Conservation (phyloP, 257 asterid genomes). For the Penstemon eatonii region DNA sequence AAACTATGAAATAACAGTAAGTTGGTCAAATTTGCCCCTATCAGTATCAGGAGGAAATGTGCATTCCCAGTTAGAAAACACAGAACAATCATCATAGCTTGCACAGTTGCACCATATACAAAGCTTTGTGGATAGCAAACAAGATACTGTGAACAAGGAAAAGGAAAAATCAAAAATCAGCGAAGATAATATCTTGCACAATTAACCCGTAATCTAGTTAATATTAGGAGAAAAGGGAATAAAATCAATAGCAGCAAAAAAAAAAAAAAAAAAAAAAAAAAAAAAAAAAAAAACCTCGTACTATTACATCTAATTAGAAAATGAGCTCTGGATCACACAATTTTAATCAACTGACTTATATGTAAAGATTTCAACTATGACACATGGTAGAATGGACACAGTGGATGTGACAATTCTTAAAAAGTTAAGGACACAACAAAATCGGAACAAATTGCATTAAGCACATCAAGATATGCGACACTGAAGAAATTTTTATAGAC, state of each 20-base stretch:
- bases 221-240: no score
- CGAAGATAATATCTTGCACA: no score
- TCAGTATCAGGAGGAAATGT: not conserved
- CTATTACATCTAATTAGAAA: not conserved
- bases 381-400: not conserved
- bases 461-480: not conserved
- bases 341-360: not conserved
- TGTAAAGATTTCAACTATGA: not conserved
- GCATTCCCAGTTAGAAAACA: not conserved
- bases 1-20: not conserved
- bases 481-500: not conserved
- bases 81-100: not conserved
- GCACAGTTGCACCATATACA: not conserved
- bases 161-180: not conserved
- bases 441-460: not conserved
- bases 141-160: not conserved
- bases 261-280: no score
- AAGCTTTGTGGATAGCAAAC: slow-evolving; percentile 4
- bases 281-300: no score
- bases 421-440: not conserved
- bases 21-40: slow-evolving; percentile 1
- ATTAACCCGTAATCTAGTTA: no score
- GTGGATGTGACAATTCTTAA: not conserved
- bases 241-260: no score
- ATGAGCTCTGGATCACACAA: not conserved